Base-by-base conservation (phyloP, 805 yeast genomes). In the Nakazawaea laoshanensis region DNA sequence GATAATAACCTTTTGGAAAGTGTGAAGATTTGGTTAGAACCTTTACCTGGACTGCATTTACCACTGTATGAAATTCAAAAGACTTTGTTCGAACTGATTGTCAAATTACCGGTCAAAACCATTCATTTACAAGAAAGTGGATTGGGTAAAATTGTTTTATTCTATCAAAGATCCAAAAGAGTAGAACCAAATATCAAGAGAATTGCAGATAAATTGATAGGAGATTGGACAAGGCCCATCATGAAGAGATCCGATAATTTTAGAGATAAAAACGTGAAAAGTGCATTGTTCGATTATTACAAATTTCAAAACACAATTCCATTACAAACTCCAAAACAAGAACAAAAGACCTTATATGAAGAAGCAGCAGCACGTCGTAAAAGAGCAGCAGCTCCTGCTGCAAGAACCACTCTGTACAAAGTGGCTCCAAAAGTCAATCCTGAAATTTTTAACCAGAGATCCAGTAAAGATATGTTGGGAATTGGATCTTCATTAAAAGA, bases 151-250 rank as follows among this genome's bases (percentile, higher is more conserved):
- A 85, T 92, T 17, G 72, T 92, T 45, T 67, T 89, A n/a, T 92
- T 88, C 50, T 92, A 92, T 59, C 96, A 89, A 50, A 74, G 87
- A 49, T 77, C 92, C 20, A 82, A 81, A 50, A 74, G 89, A 48
- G 94, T 94, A 11, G 96, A 94, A 56, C 81, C 86, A 21, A 65
- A 71, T 27, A 70, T 92, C 51, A 87, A 89, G 54, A 77, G 94
- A 52, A 67, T 79, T 24, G 97, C 95, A 5, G 97, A 92, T 50
- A 77, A 77, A 51, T 63, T 92, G 40, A 81, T 92, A 44, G 95
- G 95, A 17, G 94, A 87, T 54, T 92, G 99, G 99, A 89, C 96
- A 7, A 74, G 98, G 59, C 98, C 98, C 28, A 86, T 92, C 41
- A 84, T 92, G 69, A 95, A 95, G 45, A 80, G 95, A 40, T 80